Conservation (phyloP, 2,329 filamentous ascomycete species). For the Leptosphaerulina australis region DNA sequence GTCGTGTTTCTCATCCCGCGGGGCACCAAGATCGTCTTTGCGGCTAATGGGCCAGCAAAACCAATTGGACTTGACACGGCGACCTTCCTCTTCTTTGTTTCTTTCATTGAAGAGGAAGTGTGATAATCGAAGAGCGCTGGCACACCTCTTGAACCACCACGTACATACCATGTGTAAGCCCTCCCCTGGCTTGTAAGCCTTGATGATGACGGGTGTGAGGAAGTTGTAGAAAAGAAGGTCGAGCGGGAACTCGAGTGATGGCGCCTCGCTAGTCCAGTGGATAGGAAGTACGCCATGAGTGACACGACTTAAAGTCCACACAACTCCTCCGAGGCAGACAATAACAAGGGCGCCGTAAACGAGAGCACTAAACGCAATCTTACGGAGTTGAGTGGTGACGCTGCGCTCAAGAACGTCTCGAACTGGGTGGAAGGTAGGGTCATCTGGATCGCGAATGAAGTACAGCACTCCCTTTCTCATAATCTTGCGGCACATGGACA, state of each 20-base stretch:
- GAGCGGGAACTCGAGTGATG: constrained; percentile 90
- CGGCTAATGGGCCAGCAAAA: constrained; percentile 57
- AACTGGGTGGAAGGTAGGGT: constrained; percentile 97
- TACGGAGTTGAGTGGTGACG: constrained; percentile 88
- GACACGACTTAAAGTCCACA: constrained; percentile 80
- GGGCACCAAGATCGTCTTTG: constrained; percentile 47
- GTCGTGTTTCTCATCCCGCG: constrained; percentile 43
- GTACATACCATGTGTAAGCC: constrained; percentile 83
- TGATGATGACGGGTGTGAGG: constrained; percentile 84
- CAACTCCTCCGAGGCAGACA: constrained; percentile 89
- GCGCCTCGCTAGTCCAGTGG: constrained; percentile 90
- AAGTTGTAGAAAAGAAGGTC: constrained; percentile 98
- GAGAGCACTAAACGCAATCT: constrained; percentile 93
- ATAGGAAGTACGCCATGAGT: constrained; percentile 80
- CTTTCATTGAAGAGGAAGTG: constrained; percentile 93
- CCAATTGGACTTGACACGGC: constrained; percentile 67
- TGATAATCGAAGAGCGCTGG: constrained; percentile 77
- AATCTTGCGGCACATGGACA: constrained; percentile 98
- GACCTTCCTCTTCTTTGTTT: constrained; percentile 79
- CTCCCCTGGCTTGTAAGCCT: constrained; percentile 83
- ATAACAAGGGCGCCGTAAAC: constrained; percentile 95
- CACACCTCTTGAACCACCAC: constrained; percentile 95
- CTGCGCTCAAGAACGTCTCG: constrained; percentile 94
- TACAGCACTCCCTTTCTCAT: constrained; percentile 94
- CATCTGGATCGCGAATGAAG: constrained; percentile 97